phyloP scores from a whole-genome alignment of 345 rosid genomes.

The Noccaea bulbosa region DNA sequence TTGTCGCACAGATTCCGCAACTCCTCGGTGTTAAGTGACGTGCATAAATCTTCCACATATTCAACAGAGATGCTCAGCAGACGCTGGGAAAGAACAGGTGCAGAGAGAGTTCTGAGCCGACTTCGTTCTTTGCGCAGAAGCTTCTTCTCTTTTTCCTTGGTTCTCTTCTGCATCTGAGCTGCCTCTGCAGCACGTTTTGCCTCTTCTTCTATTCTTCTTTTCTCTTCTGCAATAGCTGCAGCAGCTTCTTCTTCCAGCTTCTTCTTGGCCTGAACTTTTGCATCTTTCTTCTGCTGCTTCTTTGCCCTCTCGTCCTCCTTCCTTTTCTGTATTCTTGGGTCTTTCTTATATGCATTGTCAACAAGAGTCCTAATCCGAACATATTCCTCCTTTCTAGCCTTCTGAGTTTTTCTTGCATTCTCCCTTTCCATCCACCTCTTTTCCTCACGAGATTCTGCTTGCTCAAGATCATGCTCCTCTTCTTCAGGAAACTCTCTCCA shows the following conservation, averaged over 20 bases:
- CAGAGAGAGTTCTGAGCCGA: slow-evolving; percentile 78
- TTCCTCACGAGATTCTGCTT: slow-evolving; percentile 96
- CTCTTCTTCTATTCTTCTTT: slow-evolving; percentile 72
- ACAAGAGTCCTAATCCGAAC: slow-evolving; percentile 81
- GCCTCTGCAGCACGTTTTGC: slow-evolving; percentile 78
- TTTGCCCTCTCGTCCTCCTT: slow-evolving; percentile 81
- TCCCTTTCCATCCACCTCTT: slow-evolving; percentile 99
- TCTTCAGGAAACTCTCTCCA: slow-evolving; percentile 99
- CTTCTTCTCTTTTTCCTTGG: slow-evolving; percentile 91
- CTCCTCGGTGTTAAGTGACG: slow-evolving; percentile 67
- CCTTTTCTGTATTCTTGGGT: slow-evolving; percentile 77
- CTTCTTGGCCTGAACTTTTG: slow-evolving; percentile 74
- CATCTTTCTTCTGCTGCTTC: slow-evolving; percentile 83
- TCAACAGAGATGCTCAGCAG: slow-evolving; percentile 62
- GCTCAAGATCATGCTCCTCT: slow-evolving; percentile 89
- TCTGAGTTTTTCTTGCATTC: slow-evolving; percentile 75
- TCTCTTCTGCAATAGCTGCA: slow-evolving; percentile 80
- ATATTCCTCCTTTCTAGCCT: slow-evolving; percentile 92
- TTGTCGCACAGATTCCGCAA: slow-evolving; percentile 67
- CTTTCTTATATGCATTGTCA: slow-evolving; percentile 87
- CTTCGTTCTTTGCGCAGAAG: slow-evolving; percentile 82
- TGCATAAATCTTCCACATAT: slow-evolving; percentile 79
- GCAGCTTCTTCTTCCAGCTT: slow-evolving; percentile 89
- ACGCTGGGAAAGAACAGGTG: slow-evolving; percentile 55
- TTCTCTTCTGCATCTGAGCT: slow-evolving; percentile 72